Percentiles rank a stretch among this genome's conserved stretches.
Conservation (phyloP, 73 alveolate genomes). For the Tetrahymena borealis region DNA sequence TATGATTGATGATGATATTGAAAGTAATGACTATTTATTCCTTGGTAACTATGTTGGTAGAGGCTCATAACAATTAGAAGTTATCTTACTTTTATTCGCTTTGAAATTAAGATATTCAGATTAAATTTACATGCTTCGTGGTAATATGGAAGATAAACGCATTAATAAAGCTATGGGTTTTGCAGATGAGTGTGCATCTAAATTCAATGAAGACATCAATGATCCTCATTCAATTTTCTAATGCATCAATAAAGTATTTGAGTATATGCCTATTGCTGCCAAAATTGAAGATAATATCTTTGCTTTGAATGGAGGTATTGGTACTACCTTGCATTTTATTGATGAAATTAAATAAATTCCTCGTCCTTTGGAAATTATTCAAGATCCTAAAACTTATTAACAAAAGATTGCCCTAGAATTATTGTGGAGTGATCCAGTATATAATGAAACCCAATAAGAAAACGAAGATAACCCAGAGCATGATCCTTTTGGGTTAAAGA, state of each 20-base stretch:
- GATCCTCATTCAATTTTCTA: constrained; percentile 61
- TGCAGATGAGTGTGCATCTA: constrained; percentile 69
- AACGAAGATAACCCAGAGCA: constrained; percentile 62
- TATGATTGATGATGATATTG: constrained; percentile 33
- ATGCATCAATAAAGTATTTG: constrained; percentile 69
- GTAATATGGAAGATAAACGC: constrained; percentile 76
- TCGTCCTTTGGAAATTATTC: constrained; percentile 68
- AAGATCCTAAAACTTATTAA: constrained; percentile 63
- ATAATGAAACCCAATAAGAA: constrained; percentile 66
- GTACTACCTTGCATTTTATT: constrained; percentile 60
- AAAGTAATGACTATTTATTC: constrained; percentile 56
- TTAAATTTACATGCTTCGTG: constrained; percentile 54
- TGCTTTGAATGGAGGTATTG: constrained; percentile 83
- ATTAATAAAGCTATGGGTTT: constrained; percentile 71
- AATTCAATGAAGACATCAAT: constrained; percentile 66
- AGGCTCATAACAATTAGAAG: constrained; percentile 72
- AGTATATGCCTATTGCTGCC: constrained; percentile 75
- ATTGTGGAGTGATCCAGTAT: constrained; percentile 79
- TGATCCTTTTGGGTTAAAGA: constrained; percentile 66
- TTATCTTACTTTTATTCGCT: constrained; percentile 47
- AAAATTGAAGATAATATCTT: constrained; percentile 60
- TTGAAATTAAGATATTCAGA: constrained; percentile 45
- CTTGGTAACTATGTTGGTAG: constrained; percentile 82
- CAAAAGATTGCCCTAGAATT: constrained; percentile 68
- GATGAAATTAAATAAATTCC: constrained; percentile 69